phyloP scores from a whole-genome alignment of 371 early-diverging fungal genomes.

The Apophysomyces trapeziformis region DNA sequence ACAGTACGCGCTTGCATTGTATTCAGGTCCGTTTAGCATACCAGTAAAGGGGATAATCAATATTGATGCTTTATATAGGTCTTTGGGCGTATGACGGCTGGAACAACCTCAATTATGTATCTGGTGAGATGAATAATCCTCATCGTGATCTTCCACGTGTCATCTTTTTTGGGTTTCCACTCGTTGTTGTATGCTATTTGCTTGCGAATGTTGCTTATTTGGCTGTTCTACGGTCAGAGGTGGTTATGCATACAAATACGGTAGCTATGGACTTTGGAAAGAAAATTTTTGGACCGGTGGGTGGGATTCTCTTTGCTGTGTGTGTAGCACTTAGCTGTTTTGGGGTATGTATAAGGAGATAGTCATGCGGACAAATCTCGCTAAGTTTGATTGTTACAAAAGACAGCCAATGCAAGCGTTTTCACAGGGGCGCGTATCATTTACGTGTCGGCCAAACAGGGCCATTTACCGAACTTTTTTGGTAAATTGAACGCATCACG shows the following conservation, averaged over 20 bases:
- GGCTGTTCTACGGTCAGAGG: conserved; percentile 75
- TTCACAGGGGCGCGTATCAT: conserved; percentile 80
- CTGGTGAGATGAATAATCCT: conserved; percentile 90
- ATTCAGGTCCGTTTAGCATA: conserved; percentile 52
- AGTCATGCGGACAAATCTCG: not conserved
- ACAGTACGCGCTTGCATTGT: conserved; percentile 79
- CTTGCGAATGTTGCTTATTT: conserved; percentile 88
- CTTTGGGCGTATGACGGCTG: conserved; percentile 95
- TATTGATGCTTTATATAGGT: conserved; percentile 39
- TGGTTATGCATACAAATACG: conserved; percentile 70
- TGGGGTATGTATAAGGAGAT: conserved; percentile 49
- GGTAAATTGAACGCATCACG: conserved; percentile 61
- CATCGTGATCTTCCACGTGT: conserved; percentile 77
- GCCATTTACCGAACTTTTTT: conserved; percentile 73
- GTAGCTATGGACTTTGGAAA: conserved; percentile 79
- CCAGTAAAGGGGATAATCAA: not conserved
- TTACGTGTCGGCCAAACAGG: conserved; percentile 72
- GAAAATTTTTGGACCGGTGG: conserved; percentile 71
- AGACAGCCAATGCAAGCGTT: conserved; percentile 76
- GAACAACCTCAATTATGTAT: conserved; percentile 89
- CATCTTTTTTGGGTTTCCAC: conserved; percentile 68
- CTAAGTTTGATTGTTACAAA: not conserved
- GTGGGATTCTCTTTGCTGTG: conserved; percentile 74
- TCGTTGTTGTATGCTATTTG: conserved; percentile 80
- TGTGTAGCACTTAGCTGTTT: conserved; percentile 79